A percentile compares a stretch with the other conserved stretches of the same genome.
Conservation (phyloP, 2,329 filamentous ascomycete genomes). For the Trichophyton rubrum region DNA sequence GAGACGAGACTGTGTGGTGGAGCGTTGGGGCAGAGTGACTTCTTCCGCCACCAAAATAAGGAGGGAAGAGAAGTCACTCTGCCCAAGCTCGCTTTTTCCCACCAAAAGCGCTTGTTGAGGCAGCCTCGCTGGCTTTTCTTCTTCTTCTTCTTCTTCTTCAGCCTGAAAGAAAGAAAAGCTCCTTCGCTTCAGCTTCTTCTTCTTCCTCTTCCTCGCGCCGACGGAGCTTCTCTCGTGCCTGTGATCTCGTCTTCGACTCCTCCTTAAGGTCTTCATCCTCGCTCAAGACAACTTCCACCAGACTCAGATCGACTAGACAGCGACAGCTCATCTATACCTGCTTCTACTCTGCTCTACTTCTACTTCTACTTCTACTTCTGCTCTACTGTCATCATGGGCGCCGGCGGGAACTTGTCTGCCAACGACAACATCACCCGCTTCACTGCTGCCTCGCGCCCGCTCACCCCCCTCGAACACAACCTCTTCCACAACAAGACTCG, state of each 20-base stretch:
- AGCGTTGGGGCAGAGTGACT: slow-evolving; percentile 22
- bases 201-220: not conserved
- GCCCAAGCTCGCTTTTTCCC: not conserved
- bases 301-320: no score
- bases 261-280: no score
- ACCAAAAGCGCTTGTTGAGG: not conserved
- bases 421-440: slow-evolving; percentile 99
- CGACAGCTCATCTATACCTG: not conserved
- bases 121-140: slow-evolving; percentile 3
- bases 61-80: not conserved
- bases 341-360: slow-evolving; percentile 44
- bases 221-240: no score
- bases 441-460: slow-evolving; percentile 75
- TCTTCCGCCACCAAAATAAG: not conserved
- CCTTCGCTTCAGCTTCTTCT: not conserved
- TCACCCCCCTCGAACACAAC: slow-evolving; percentile 79
- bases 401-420: slow-evolving; percentile 48
- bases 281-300: no score
- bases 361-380: slow-evolving; percentile 37
- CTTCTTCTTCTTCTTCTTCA: not conserved
- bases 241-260: no score
- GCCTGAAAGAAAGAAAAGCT: not conserved
- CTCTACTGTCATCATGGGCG: slow-evolving; percentile 36
- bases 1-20: no score
- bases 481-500: slow-evolving; percentile 99